phyloP scores from a whole-genome alignment of 2,329 filamentous ascomycete species.

The Boeremia exigua region DNA sequence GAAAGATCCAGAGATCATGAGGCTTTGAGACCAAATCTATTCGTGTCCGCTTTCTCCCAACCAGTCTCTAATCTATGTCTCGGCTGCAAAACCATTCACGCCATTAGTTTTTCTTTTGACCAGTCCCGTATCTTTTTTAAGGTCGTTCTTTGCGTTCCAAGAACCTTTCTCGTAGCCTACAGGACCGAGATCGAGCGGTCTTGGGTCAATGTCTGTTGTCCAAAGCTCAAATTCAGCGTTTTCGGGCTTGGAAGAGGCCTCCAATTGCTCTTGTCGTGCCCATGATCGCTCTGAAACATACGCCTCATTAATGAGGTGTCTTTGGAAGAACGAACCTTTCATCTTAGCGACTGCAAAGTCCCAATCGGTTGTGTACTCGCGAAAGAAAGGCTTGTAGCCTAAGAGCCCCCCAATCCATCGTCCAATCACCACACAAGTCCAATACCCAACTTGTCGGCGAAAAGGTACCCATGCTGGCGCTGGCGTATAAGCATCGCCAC shows the following conservation, averaged over 20 bases:
- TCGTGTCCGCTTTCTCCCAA: not conserved
- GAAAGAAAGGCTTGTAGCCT: constrained; percentile 49
- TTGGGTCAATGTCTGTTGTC: constrained; percentile 6
- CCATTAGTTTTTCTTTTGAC: not conserved
- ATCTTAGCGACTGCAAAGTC: constrained; percentile 22
- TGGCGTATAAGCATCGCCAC: constrained; percentile 48
- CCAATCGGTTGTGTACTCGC: constrained; percentile 50
- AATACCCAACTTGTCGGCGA: constrained; percentile 32
- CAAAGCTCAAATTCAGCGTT: constrained; percentile 7
- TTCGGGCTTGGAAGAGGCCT: constrained; percentile 3
- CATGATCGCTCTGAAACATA: constrained; percentile 7
- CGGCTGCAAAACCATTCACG: not conserved
- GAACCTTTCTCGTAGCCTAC: constrained; percentile 6
- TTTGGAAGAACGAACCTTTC: constrained; percentile 13
- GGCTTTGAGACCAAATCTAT: not conserved
- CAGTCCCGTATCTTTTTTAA: not conserved
- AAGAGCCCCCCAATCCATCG: constrained; percentile 49
- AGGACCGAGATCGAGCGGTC: constrained; percentile 1
- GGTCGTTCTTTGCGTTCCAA: not conserved
- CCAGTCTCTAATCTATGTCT: not conserved
- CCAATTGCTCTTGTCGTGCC: constrained; percentile 5
- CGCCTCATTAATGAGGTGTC: constrained; percentile 5
- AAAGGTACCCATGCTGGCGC: constrained; percentile 50
- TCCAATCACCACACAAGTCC: constrained; percentile 44
- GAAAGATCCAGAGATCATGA: not conserved